Conservation (phyloP, 805 yeast genomes). For the Candida nanaspora region DNA sequence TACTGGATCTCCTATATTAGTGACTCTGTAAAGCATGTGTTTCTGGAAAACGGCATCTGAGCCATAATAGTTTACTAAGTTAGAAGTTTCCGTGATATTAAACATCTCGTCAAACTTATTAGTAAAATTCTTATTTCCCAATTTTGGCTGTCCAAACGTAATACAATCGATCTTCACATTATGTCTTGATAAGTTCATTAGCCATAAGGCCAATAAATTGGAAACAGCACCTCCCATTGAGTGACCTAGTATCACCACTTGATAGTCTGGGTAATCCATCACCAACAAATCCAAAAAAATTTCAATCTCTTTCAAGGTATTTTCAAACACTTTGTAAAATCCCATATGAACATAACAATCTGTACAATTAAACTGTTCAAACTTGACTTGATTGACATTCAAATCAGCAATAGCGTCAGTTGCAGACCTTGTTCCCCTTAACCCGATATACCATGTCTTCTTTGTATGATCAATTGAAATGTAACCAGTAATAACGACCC, state of each 20-base stretch:
- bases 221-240: conserved; percentile 37
- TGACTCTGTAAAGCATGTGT: conserved; percentile 17
- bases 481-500: conserved; percentile 9
- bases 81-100: not conserved
- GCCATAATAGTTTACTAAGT: not conserved
- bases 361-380: conserved; percentile 17
- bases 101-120: conserved; percentile 25
- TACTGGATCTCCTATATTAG: conserved; percentile 24
- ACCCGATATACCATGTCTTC: conserved; percentile 22
- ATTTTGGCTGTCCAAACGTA: conserved; percentile 38
- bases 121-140: conserved; percentile 33
- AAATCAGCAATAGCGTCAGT: conserved; percentile 33
- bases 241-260: conserved; percentile 9
- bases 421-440: conserved; percentile 37
- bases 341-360: conserved; percentile 34
- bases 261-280: conserved; percentile 12
- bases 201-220: conserved; percentile 29
- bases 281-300: conserved; percentile 9
- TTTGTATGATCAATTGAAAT: conserved; percentile 8
- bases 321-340: conserved; percentile 24
- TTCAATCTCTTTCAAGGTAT: conserved; percentile 23
- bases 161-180: conserved; percentile 26
- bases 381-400: conserved; percentile 28
- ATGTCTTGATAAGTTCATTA: conserved; percentile 17
- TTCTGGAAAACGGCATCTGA: not conserved